Percentiles rank a stretch among this genome's conserved stretches.
Evolutionary conservation across 768 basidiomycete species (phyloP).

Genomic region (Boletus huronensis): DNA sequence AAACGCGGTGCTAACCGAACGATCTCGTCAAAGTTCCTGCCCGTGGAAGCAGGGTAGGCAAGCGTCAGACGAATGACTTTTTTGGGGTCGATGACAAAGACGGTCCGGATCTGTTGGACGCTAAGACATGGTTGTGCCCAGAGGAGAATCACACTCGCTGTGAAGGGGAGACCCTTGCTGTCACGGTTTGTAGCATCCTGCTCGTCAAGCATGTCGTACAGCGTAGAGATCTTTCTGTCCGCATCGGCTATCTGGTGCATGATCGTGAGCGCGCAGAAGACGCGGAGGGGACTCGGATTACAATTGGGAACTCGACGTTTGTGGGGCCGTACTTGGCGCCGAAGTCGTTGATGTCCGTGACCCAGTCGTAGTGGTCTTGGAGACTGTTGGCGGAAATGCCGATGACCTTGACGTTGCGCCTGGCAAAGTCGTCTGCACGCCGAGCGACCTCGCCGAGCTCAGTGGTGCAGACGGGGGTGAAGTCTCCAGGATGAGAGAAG

Average conservation of each 20-base stretch:
- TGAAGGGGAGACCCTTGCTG: slow-evolving; percentile 88
- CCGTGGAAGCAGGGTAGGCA: slow-evolving; percentile 93
- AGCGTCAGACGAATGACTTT: slow-evolving; percentile 89
- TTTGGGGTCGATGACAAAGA: slow-evolving; percentile 97
- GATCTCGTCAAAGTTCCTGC: slow-evolving; percentile 85
- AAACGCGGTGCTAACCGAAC: slow-evolving; percentile 41
- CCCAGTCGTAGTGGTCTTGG: slow-evolving; percentile 82
- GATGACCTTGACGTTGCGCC: slow-evolving; percentile 89
- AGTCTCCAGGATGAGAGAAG: slow-evolving; percentile 94
- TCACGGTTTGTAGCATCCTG: slow-evolving; percentile 91
- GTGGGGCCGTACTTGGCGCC: slow-evolving; percentile 71
- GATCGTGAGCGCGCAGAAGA: slow-evolving; percentile 9
- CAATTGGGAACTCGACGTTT: slow-evolving; percentile 88
- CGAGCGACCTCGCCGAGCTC: slow-evolving; percentile 96
- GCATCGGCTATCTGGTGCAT: slow-evolving; percentile 79
- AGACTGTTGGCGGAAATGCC: slow-evolving; percentile 92
- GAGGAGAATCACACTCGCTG: slow-evolving; percentile 40
- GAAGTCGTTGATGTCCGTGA: slow-evolving; percentile 80
- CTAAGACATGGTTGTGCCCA: not conserved
- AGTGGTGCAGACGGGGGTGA: slow-evolving; percentile 94
- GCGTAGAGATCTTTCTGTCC: slow-evolving; percentile 76
- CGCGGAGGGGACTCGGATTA: slow-evolving; percentile 25
- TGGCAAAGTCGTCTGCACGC: slow-evolving; percentile 76
- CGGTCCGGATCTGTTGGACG: slow-evolving; percentile 74
- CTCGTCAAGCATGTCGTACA: slow-evolving; percentile 96